Percentiles rank a stretch among this genome's conserved stretches.
Conservation (phyloP, 2,329 filamentous ascomycete genomes). For the Botryotinia narcissicola region DNA sequence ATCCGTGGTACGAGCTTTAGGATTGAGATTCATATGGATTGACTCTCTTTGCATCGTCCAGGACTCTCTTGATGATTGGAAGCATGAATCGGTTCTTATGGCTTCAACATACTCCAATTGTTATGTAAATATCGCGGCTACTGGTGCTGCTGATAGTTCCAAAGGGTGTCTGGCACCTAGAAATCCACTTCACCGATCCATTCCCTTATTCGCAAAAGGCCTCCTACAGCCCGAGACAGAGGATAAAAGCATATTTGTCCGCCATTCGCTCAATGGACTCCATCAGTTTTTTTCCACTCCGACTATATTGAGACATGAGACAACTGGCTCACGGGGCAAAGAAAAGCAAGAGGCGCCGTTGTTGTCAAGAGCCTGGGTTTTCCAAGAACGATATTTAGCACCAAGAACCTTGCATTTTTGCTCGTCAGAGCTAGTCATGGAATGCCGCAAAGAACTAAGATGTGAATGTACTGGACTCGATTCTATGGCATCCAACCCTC, state of each 20-base stretch:
- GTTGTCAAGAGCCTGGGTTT: background rate
- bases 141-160: background rate
- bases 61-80: background rate
- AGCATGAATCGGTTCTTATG: background rate
- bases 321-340: background rate
- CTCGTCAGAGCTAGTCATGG: background rate
- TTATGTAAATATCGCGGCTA: background rate
- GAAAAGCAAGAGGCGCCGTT: background rate
- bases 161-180: background rate
- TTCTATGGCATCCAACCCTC: background rate
- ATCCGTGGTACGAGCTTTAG: background rate
- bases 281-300: background rate
- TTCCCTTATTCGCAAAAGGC: background rate
- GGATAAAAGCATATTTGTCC: background rate
- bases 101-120: background rate
- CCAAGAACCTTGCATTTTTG: conserved; percentile 1
- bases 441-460: background rate
- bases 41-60: background rate
- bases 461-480: conserved; percentile 4
- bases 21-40: background rate
- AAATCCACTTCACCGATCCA: background rate
- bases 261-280: background rate
- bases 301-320: background rate
- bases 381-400: conserved; percentile 8
- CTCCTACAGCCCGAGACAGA: background rate